Evolutionary conservation across 768 basidiomycete species (phyloP), one percentile per base, ranked within the genome.

Genomic region (Lentinula detonsa): DNA sequence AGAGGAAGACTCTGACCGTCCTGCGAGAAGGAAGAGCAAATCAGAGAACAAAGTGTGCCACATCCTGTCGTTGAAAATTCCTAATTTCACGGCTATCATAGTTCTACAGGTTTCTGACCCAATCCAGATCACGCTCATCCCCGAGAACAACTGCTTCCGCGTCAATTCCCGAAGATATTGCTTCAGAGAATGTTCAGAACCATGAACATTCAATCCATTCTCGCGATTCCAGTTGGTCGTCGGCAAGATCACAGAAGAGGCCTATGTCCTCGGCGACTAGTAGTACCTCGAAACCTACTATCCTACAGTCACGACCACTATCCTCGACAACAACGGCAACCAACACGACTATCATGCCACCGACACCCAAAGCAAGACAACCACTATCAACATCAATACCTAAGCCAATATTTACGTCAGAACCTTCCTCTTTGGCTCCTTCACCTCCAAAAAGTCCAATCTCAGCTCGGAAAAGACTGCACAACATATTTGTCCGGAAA

Each of bases 251-350:
- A 7, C 16, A 52, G 53, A 59, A 58, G 16, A 62, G 43, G 39
- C 42, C 63, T 42, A 40, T 42, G 52, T 54, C 60, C 48, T 52
- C 61, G 37, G 50, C 55, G 31, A 48, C 71, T 18, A 63, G 71
- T 4, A 63, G 71, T 4, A 72, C 71, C 52, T 74, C 81, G 31
- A 82, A 82, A 67, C 82, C 84, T 1, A 73, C 80, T 4, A 80
- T 85, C 60, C 62, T 81, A 60, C 75, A 76, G 62, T 85, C 83
- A 21, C 81, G 88, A 5, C 88, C 88, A 3, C 73, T 90, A 23
- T 88, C 87, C 2, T 81, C 84, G 21, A 85, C 82, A 0, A 87
- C 87, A 0, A 82, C 82, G 16, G 80, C 82, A 1, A 87, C 87
- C 2, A 82, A 82, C 66, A 77, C 81, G 18, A 87, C 87, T 4